Base-by-base conservation (phyloP, 1,284 basidiomycete species). In the Psilocybe mexicana region DNA sequence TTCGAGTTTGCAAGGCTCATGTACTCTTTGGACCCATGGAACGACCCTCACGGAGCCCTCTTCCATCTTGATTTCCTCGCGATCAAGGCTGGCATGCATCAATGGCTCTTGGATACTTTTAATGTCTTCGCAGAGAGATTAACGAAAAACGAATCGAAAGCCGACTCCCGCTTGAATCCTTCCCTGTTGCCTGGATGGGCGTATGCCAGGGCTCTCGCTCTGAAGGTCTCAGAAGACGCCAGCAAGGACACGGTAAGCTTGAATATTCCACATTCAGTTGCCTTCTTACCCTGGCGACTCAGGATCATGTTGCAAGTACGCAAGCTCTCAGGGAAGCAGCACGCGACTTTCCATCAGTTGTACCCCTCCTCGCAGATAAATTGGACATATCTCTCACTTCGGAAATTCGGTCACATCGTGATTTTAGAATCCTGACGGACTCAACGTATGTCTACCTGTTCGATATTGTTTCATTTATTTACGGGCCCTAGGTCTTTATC, bases 1-100 rank as follows among this genome's bases (percentile, higher is more conserved):
- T 95, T 96, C 70, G 93, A 96, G 71, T 94, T 94, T 67, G 86
- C 91, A 2, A 84, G 90, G 40, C 80, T 97, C 0, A 76, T 97
- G 46, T 88, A 90, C 60, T 82, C 87, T 0, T 79, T 96, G 0
- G 92, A 96, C 67, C 92, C 94, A 0, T 82, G 86, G 74, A 82
- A 79, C 12, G 94, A 97, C 68, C 94, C 94, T 0, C 93, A 96
- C 65, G 93, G 93, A 2, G 83, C 88, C 1, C 75, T 89, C 2
- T 75, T 94, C n/a, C 91, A 93, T 74, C 79, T 94, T 4, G 94
- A 97, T 65, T 91, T 87, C 69, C 77, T 97, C 8, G 86, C 92
- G 0, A 76, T 93, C 62, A 95, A 94, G 71, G 79, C 87, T 0
- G 85, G 85, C n/a, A 87, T 94, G 82, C 70, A 78, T 6, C 77